phyloP scores from a whole-genome alignment of 305 asterid species.

The Fraxinus xanthoxyloides region DNA sequence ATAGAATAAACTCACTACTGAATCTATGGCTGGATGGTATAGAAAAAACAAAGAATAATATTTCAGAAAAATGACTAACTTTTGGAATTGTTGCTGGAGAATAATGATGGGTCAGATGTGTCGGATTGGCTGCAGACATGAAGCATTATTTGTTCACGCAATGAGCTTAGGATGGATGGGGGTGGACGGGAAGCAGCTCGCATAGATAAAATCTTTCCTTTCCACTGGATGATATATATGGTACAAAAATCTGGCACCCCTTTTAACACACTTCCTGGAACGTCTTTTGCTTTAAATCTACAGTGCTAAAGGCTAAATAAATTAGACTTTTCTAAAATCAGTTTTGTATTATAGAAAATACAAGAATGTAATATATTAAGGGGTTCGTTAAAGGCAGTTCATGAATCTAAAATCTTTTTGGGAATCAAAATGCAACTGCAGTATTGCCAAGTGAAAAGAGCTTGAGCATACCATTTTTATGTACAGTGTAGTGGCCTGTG shows the following conservation, averaged over 20 bases:
- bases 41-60: background rate
- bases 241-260: slow-evolving; percentile 35
- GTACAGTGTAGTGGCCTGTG: background rate
- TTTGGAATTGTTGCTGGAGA: slow-evolving; percentile 17
- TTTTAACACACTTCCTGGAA: slow-evolving; percentile 22
- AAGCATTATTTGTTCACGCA: slow-evolving; percentile 24
- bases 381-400: background rate
- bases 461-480: background rate
- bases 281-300: slow-evolving; percentile 29
- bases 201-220: slow-evolving; percentile 29
- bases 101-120: background rate
- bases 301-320: background rate
- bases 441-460: background rate
- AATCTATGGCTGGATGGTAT: background rate
- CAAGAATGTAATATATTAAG: background rate
- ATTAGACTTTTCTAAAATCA: background rate
- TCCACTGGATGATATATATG: slow-evolving; percentile 26
- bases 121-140: background rate
- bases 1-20: background rate
- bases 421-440: background rate
- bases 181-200: slow-evolving; percentile 33
- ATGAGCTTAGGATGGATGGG: slow-evolving; percentile 21
- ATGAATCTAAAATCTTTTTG: background rate
- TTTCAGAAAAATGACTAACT: slow-evolving; percentile 7
- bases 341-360: background rate